These are phyloP conservation scores for Stephanocyclus meneghinianus DNA, from an alignment of 352 stramenopile species.

Conservation along the genomic window DNA sequence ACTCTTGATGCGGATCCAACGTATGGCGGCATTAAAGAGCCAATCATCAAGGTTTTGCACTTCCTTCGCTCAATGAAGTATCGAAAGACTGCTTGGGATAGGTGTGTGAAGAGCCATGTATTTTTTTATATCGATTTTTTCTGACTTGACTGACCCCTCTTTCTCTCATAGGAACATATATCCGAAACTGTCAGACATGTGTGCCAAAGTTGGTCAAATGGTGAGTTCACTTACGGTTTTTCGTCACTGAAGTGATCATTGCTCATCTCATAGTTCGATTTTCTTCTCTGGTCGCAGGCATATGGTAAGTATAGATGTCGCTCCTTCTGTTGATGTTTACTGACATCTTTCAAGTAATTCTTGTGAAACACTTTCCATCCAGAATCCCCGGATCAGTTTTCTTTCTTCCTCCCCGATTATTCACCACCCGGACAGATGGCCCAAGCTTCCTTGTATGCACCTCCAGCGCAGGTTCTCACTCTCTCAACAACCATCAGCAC, in stretches of 20 bases:
- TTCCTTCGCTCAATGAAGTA: conserved; percentile 51
- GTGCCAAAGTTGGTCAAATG: conserved; percentile 54
- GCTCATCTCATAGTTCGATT: neutral
- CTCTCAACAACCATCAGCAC: conserved; percentile 47
- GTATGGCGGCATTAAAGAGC: conserved; percentile 54
- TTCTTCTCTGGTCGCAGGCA: neutral
- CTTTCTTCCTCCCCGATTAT: conserved; percentile 72
- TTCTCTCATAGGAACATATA: conserved; percentile 36
- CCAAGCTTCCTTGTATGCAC: conserved; percentile 33
- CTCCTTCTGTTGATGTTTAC: neutral
- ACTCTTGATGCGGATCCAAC: conserved; percentile 57
- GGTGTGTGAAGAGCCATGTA: neutral
- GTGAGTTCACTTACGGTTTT: neutral
- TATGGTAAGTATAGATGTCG: neutral
- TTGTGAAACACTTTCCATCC: neutral
- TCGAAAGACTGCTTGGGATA: neutral
- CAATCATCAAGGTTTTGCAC: conserved; percentile 57
- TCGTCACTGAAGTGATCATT: neutral
- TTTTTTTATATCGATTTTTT: neutral
- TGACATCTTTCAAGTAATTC: neutral
- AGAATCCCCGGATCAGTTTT: conserved; percentile 68
- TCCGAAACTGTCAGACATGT: conserved; percentile 43
- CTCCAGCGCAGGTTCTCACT: conserved; percentile 59
- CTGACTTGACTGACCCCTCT: neutral
- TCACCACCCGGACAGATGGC: conserved; percentile 34